Evolutionary conservation across 306 rosid genomes (phyloP).

Genomic region (Canavalia gladiata): DNA sequence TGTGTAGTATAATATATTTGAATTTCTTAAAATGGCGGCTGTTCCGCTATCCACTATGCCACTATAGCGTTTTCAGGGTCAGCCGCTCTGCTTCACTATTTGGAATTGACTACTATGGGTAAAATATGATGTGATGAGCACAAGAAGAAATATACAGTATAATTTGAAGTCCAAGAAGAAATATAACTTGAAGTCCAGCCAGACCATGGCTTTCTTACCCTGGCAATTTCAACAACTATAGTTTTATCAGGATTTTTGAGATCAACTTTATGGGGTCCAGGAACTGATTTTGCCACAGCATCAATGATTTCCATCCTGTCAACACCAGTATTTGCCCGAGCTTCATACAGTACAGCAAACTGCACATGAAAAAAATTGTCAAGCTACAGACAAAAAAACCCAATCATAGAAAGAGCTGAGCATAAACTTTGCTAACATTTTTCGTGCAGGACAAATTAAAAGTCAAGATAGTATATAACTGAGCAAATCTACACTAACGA

Average conservation of each 20-base stretch:
- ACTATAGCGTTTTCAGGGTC: too few species aligned
- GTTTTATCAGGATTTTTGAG: conserved; percentile 86
- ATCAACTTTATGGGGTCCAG: conserved; percentile 95
- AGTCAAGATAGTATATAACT: background rate
- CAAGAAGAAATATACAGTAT: background rate
- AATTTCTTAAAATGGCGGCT: too few species aligned
- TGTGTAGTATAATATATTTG: too few species aligned
- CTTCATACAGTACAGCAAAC: conserved; percentile 95
- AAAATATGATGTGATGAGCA: background rate
- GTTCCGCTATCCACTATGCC: too few species aligned
- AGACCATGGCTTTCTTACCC: conserved; percentile 64
- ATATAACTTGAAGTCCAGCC: conserved; percentile 14
- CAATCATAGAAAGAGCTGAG: background rate
- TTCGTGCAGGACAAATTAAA: background rate
- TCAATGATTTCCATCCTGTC: conserved; percentile 90
- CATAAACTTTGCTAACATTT: conserved; percentile 15
- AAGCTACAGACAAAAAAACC: conserved; percentile 38
- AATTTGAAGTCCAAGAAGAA: conserved; percentile 13
- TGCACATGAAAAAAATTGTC: conserved; percentile 46
- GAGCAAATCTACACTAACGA: conserved; percentile 3
- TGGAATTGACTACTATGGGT: too few species aligned
- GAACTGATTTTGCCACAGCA: conserved; percentile 88
- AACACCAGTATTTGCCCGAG: conserved; percentile 92
- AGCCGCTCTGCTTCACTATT: too few species aligned
- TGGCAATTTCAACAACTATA: conserved; percentile 89